These are phyloP conservation scores for Pseudogymnoascus sp. DNA, from an alignment of 2,329 filamentous ascomycete genomes.

Conservation along the genomic window DNA sequence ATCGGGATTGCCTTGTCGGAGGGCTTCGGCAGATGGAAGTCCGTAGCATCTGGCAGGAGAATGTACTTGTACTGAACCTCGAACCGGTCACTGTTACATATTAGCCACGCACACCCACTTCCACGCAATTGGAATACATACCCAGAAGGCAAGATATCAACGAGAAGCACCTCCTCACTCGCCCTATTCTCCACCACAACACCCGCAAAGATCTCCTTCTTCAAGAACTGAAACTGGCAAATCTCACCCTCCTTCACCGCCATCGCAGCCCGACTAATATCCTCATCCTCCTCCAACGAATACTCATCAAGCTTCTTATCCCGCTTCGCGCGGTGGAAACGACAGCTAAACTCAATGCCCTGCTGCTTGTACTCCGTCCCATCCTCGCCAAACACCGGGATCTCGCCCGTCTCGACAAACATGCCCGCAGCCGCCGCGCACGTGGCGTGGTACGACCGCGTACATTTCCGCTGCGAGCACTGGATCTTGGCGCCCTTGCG, in stretches of 20 bases:
- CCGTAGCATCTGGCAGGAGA: conserved; percentile 61
- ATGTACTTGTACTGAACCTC: conserved; percentile 85
- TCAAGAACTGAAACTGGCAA: conserved; percentile 78
- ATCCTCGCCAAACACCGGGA: conserved; percentile 82
- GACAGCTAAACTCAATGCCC: conserved; percentile 87
- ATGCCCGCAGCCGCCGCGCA: conserved; percentile 90
- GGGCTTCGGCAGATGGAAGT: conserved; percentile 67
- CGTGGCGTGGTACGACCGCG: conserved; percentile 87
- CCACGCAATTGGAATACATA: conserved; percentile 40
- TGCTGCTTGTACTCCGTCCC: conserved; percentile 88
- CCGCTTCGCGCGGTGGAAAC: conserved; percentile 85
- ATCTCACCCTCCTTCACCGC: conserved; percentile 65
- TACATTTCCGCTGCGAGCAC: conserved; percentile 91
- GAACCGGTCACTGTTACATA: conserved; percentile 53
- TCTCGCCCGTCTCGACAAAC: conserved; percentile 77
- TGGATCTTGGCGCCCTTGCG: conserved; percentile 96
- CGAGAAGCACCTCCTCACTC: conserved; percentile 66
- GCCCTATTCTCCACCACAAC: conserved; percentile 75
- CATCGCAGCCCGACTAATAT: conserved; percentile 61
- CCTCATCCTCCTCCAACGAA: conserved; percentile 60
- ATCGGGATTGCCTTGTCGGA: conserved; percentile 66
- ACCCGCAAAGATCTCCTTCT: conserved; percentile 85
- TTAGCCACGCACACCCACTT: conserved; percentile 33
- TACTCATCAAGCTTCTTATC: conserved; percentile 67
- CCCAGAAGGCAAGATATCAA: conserved; percentile 81